Base-by-base conservation (phyloP, 805 yeast genomes). In the Metschnikowia matae region DNA sequence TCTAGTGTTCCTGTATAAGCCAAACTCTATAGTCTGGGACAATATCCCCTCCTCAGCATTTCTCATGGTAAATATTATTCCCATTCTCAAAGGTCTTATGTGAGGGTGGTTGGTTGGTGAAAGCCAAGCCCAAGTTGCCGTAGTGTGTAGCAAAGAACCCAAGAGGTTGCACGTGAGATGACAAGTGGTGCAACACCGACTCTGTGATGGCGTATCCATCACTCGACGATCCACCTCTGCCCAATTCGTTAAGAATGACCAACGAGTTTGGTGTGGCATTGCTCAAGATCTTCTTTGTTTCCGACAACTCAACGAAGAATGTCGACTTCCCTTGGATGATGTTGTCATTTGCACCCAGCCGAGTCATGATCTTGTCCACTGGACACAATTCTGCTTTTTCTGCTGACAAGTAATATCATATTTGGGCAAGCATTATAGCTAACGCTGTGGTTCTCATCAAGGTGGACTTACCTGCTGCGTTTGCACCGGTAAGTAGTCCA, bases 171-270 rank as follows among this genome's bases (percentile, higher is more conserved):
- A 88, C 75, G 65, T 94, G 96, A 0, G 98, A 89, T 0, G 96
- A 87, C 50, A 94, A 75, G 63, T 94, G 98, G 62, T 94, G 88
- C 46, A 94, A 71, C 2, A 92, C 98, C 4, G 96, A 82, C 63
- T 94, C 98, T 0, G 99, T 99, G 63, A 94, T 91, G 14, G 99
- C 98, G 69, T 87, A 92, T 0, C 99, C 99, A 69, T 94, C 99
- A 59, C 91, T 85, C 2, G 96, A 87, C 1, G 97, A 89, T 21
- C 99, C 99, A 50, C 99, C 99, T 62, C 99, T 80, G 50, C 99
- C 99, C 59, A 94, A 78, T 66, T 94, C 99, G 67, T 94, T 99
- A 32, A 94, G 70, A 18, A 94, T 96, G 14, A 94, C 80, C 49
- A 94, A 73, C 1, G 97, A 87, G 51, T 81, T 79, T 7, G 89